These are phyloP conservation scores for Fusarium sp. DNA, from an alignment of 2,329 filamentous ascomycete genomes.

Conservation along the genomic window DNA sequence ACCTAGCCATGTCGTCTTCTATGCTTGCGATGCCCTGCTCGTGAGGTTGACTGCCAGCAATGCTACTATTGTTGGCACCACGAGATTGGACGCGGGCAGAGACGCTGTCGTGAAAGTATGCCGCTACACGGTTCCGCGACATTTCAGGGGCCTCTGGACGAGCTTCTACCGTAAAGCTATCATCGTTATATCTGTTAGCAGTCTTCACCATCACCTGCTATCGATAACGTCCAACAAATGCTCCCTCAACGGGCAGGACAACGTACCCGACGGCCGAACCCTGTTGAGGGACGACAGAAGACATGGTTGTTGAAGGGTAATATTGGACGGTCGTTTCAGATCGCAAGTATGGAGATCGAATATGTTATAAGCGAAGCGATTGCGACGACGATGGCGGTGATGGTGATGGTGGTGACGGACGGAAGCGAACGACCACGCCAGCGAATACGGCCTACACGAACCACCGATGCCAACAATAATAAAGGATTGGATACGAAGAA, in stretches of 20 bases:
- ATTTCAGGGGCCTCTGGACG: constrained; percentile 12
- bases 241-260: not conserved
- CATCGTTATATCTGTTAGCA: constrained; percentile 17
- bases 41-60: not conserved
- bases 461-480: constrained; percentile 11
- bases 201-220: not conserved
- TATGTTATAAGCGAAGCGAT: not conserved
- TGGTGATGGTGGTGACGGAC: not conserved
- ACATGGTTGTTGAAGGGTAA: constrained; percentile 5
- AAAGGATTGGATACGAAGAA: not conserved
- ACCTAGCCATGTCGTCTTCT: constrained; percentile 10
- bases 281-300: constrained; percentile 18
- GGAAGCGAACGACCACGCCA: not conserved
- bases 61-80: not conserved
- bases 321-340: not conserved
- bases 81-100: constrained; percentile 2
- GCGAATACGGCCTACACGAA: not conserved
- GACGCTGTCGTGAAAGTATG: constrained; percentile 10
- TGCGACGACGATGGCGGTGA: not conserved
- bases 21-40: constrained; percentile 8
- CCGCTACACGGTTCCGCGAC: not conserved
- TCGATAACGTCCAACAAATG: not conserved
- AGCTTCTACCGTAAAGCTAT: constrained; percentile 1
- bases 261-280: constrained; percentile 31
- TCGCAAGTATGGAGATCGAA: not conserved